Evolutionary conservation across 345 rosid species (phyloP).

Genomic region (Moricandia arvensis): DNA sequence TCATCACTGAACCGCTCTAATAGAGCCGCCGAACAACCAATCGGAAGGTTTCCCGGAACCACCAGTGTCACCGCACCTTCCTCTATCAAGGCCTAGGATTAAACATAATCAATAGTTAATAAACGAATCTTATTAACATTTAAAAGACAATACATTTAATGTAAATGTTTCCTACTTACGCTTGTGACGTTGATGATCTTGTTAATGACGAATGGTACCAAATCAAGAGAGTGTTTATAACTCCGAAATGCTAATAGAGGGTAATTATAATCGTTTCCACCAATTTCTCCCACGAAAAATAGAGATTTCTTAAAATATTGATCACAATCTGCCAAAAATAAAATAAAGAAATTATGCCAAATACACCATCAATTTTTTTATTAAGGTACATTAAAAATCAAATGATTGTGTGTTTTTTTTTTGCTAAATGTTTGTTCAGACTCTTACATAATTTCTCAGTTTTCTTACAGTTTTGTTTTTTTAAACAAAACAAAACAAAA

Average conservation of each 20-base stretch:
- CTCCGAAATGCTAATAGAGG: constrained; percentile 3
- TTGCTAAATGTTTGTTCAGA: background rate
- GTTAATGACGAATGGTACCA: background rate
- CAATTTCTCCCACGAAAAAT: constrained; percentile 4
- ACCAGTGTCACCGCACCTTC: constrained; percentile 8
- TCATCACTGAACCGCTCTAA: background rate
- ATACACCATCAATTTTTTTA: background rate
- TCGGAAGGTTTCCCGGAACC: constrained; percentile 6
- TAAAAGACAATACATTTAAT: background rate
- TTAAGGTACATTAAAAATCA: background rate
- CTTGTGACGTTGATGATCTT: constrained; percentile 6
- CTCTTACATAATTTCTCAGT: background rate
- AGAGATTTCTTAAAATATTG: constrained; percentile 11
- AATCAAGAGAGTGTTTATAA: background rate
- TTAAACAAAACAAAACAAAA: background rate
- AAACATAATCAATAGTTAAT: background rate
- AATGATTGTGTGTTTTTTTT: background rate
- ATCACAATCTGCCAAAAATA: background rate
- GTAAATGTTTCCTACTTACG: background rate
- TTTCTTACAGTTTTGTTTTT: background rate
- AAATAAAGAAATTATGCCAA: background rate
- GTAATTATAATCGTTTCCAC: constrained; percentile 8
- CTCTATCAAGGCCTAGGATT: constrained; percentile 3
- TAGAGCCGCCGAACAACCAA: background rate
- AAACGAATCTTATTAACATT: background rate